Percentiles rank a stretch among this genome's conserved stretches.
phyloP scores from a whole-genome alignment of 2,329 filamentous ascomycete species.

The Mariannaea elegans region DNA sequence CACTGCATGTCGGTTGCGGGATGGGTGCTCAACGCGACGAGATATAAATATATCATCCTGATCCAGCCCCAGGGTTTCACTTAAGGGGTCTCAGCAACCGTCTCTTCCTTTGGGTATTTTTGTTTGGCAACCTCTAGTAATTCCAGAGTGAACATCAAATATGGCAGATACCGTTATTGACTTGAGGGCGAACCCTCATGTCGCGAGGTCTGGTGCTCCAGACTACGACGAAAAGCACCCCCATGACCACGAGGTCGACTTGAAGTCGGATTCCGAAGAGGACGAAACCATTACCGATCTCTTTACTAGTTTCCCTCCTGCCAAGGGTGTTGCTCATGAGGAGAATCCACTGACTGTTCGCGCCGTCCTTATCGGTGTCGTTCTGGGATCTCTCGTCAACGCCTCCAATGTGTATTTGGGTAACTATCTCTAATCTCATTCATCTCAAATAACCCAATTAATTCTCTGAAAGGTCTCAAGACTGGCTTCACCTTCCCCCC shows the following conservation, averaged over 20 bases:
- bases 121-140: not conserved
- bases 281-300: constrained; percentile 47
- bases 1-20: too few species aligned
- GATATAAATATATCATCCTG: constrained; percentile 11
- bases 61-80: not conserved
- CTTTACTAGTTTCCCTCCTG: constrained; percentile 52
- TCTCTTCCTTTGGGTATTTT: not conserved
- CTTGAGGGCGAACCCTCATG: not conserved
- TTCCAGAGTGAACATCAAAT: not conserved
- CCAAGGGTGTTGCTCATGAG: constrained; percentile 54
- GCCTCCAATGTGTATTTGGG: constrained; percentile 71
- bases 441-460: not conserved
- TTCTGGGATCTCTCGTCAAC: constrained; percentile 67
- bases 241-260: constrained; percentile 32
- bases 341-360: constrained; percentile 62
- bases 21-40: not conserved
- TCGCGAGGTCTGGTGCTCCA: not conserved
- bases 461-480: constrained; percentile 52
- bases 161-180: not conserved
- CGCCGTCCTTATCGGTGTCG: constrained; percentile 62
- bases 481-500: constrained; percentile 61
- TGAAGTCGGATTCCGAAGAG: constrained; percentile 40
- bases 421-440: constrained; percentile 40
- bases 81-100: not conserved
- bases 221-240: constrained; percentile 37